Evolutionary conservation across 108 stramenopile species (phyloP), one percentile per base, ranked within the genome.

Genomic region (Discostella stelligeroides): DNA sequence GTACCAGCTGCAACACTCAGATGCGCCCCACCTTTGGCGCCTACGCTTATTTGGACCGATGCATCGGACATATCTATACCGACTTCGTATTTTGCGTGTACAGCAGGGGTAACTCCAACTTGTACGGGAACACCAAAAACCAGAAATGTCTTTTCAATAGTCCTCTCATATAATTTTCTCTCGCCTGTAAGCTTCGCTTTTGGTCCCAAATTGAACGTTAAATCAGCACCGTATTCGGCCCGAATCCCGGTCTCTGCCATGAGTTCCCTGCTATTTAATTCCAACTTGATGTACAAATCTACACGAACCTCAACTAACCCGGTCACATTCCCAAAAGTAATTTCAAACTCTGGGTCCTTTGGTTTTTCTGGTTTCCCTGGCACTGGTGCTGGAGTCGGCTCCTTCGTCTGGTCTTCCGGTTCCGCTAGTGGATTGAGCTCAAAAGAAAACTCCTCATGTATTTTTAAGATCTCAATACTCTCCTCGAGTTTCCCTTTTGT

Each of bases 211-310:
- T 25, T 56, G 13, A 56, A 30, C 17, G 27, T 28, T 5, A 56
- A 34, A 56, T 29, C 55, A 30, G 28, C 10, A 37, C 28, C 27
- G 55, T 56, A 56, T 25, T 56, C 55, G 29, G 29, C 28, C 8
- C 10, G 27, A 27, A 27, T 15, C 34, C 55, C 55, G 25, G 28
- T 15, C 28, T 56, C 30, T 17, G 13, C 25, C 14, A 4, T 5
- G 28, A 56, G 12, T 0, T 34, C 14, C 12, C 34, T 14, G 12
- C 27, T 30, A 30, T 25, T 30, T 0, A 56, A 6, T 56, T 56
- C 34, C 12, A 56, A 15, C 55, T 56, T 56, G 55, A 56, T 28
- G 28, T 30, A 56, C 13, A 56, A 56, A 28, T 56, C 55, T 1
- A 28, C 25, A 6, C 55, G 55, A 34, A 56, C 55, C 55, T n/a